These are phyloP conservation scores for Linnemannia zychae DNA, from an alignment of 192 early-diverging fungal genomes.

Conservation along the genomic window DNA sequence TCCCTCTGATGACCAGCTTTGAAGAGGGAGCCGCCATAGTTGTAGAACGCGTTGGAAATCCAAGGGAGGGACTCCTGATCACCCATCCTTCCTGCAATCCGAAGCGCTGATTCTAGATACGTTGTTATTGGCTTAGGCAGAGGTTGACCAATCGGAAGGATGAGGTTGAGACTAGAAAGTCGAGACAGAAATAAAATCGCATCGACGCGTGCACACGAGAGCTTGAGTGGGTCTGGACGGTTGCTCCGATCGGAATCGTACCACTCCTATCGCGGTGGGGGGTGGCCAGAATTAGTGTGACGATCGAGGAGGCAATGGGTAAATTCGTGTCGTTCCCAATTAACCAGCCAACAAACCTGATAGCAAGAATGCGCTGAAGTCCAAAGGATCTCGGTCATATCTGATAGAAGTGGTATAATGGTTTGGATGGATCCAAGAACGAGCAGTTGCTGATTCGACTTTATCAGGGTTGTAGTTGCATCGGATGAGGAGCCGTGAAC, in stretches of 20 bases:
- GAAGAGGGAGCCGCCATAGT: constrained; percentile 59
- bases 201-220: constrained; percentile 43
- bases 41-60: constrained; percentile 67
- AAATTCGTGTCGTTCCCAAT: background rate
- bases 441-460: background rate
- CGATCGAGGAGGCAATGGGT: background rate
- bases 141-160: background rate
- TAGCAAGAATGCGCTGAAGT: background rate
- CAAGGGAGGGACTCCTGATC: constrained; percentile 61
- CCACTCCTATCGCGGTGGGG: constrained; percentile 1
- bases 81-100: constrained; percentile 28
- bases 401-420: constrained; percentile 8
- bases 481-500: background rate
- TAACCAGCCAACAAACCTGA: constrained; percentile 11
- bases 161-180: background rate
- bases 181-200: constrained; percentile 42
- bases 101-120: constrained; percentile 44
- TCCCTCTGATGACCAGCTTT: constrained; percentile 29
- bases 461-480: background rate
- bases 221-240: constrained; percentile 26
- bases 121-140: background rate
- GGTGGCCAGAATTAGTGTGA: background rate
- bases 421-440: background rate
- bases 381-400: constrained; percentile 26
- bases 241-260: background rate